Evolutionary conservation across 257 asterid genomes (phyloP).

Genomic region (Nicotiana knightiana): DNA sequence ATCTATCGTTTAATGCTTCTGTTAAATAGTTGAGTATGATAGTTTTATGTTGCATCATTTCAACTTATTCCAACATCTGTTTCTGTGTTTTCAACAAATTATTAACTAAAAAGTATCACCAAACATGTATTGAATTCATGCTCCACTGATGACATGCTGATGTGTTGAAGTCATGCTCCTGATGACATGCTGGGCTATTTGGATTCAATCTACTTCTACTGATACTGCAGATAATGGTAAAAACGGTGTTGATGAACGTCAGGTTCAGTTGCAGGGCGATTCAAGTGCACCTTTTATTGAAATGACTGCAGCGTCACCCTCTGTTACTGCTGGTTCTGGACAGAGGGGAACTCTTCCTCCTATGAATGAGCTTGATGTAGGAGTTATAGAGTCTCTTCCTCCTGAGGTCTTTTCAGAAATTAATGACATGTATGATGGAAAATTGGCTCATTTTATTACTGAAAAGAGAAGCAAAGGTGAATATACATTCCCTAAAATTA

Average conservation of each 20-base stretch:
- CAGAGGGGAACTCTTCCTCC: constrained; percentile 59
- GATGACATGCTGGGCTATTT: constrained; percentile 1
- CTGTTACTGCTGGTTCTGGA: constrained; percentile 34
- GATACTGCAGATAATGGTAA: constrained; percentile 31
- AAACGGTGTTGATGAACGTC: constrained; percentile 15
- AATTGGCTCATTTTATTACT: constrained; percentile 49
- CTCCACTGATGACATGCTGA: neutral
- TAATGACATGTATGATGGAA: constrained; percentile 75
- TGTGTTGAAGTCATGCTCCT: neutral
- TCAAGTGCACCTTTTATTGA: constrained; percentile 25
- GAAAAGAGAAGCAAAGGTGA: constrained; percentile 38
- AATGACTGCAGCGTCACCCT: constrained; percentile 30
- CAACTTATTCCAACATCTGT: neutral
- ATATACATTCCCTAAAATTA: constrained; percentile 13
- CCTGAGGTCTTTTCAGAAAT: constrained; percentile 80
- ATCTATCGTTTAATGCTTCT: neutral
- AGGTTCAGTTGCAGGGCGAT: constrained; percentile 24
- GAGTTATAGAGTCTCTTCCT: constrained; percentile 83
- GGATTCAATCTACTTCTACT: constrained; percentile 4
- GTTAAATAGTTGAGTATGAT: neutral
- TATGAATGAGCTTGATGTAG: constrained; percentile 72
- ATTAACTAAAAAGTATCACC: neutral
- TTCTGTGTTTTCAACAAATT: neutral
- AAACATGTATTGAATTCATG: neutral
- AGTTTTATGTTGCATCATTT: neutral